These are phyloP conservation scores for Mycena leptocephala DNA, from an alignment of 768 basidiomycete species.

Conservation along the genomic window DNA sequence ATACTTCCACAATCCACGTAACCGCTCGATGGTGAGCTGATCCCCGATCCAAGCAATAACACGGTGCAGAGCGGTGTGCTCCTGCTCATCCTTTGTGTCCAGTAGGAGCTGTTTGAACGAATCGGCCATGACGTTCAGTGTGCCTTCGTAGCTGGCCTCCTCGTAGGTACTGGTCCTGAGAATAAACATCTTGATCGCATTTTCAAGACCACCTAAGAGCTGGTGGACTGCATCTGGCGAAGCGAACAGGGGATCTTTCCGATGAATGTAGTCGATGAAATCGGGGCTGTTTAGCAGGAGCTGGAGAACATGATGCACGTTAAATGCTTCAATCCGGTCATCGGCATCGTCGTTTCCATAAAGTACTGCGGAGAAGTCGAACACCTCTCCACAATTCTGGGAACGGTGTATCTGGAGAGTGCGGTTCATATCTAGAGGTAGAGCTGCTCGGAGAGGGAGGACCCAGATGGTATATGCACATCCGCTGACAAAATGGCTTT, in stretches of 20 bases:
- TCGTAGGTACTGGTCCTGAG: slow-evolving; percentile 36
- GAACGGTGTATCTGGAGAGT: slow-evolving; percentile 18
- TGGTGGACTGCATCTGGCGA: slow-evolving; percentile 28
- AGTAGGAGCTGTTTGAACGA: background rate
- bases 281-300: background rate
- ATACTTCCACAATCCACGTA: slow-evolving; percentile 48
- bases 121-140: background rate
- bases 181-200: slow-evolving; percentile 29
- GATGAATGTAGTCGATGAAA: background rate
- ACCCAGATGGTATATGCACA: too few species aligned
- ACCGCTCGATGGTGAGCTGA: slow-evolving; percentile 47
- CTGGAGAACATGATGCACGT: background rate
- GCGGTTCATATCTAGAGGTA: slow-evolving; percentile 24
- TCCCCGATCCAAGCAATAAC: slow-evolving; percentile 52
- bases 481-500: too few species aligned
- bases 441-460: too few species aligned
- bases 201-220: slow-evolving; percentile 31
- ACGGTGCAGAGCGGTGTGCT: background rate
- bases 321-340: background rate
- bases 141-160: slow-evolving; percentile 39
- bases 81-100: background rate
- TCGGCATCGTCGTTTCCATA: background rate
- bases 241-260: background rate
- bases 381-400: background rate
- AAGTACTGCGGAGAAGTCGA: background rate